Base-by-base conservation (phyloP, 2,329 filamentous ascomycete species). In the Diaporthe citriasiana region DNA sequence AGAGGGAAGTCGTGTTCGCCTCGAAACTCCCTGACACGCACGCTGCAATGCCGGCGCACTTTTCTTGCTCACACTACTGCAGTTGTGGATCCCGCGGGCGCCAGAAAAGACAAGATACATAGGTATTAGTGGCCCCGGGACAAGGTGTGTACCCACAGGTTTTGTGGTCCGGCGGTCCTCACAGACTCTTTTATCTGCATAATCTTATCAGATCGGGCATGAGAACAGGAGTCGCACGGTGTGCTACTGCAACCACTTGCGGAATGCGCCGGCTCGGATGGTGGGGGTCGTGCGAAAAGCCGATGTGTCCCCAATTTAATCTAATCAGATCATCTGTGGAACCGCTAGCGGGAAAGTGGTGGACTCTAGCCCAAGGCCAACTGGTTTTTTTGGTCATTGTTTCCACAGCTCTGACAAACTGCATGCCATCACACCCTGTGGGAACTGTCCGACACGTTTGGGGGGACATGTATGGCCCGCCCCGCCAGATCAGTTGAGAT, bases 271-370 rank as follows among this genome's bases (percentile, higher is more conserved):
- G 60, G 42, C 30, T 15, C 30, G 42, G 42, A 35, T 50, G 42
- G 59, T 65, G 59, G 60, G 42, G 60, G 42, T 22, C 5, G 15
- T 27, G n/a, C 35, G 15, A 66, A 38, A 38, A 5, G 17, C 27
- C 19, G 27, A 33, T 33, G 27, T 13, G 27, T 45, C 13, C 13
- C 63, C 45, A 51, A 25, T 51, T 66, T 51, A 66, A 66, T 66
- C 63, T 66, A 66, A 66, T 66, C 63, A 66, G 63, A 66, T 66
- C 63, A 51, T 66, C 63, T 51, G 45, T 66, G 60, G 60, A 50
- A 50, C 60, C 42, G 27, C 60, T 50, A 50, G 27, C 42, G 30
- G 60, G 42, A 66, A 50, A 25, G 60, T 66, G 60, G 60, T 45
- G 45, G 57, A 50, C 42, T 35, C 42, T n/a, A n/a, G n/a, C n/a